Conservation (phyloP, 129 eudicot genomes). For the Deinandra increscens region DNA sequence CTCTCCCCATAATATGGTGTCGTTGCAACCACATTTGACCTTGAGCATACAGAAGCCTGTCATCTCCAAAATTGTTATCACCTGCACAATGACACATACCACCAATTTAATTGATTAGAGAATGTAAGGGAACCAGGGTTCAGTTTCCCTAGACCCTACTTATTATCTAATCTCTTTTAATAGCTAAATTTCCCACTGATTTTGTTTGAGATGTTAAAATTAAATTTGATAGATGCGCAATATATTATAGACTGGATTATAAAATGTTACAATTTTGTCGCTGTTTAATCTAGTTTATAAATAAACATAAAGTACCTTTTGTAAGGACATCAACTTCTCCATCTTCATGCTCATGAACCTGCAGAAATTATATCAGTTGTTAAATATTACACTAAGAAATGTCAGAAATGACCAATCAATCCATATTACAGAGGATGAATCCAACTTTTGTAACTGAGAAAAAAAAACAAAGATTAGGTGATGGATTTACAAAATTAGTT, state of each 20-base stretch:
- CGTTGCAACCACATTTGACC: slow-evolving; percentile 94
- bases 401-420: not conserved
- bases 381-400: not conserved
- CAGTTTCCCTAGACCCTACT: not conserved
- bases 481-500: not conserved
- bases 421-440: slow-evolving; percentile 13
- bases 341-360: slow-evolving; percentile 94
- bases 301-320: slow-evolving; percentile 53
- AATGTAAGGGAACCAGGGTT: not conserved
- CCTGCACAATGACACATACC: slow-evolving; percentile 47
- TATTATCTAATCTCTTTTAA: not conserved
- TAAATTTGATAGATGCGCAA: not conserved
- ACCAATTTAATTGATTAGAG: not conserved
- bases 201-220: not conserved
- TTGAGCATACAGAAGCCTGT: slow-evolving; percentile 88
- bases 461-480: not conserved
- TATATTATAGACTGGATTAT: not conserved
- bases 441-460: not conserved
- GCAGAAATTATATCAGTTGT: slow-evolving; percentile 5
- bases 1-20: slow-evolving; percentile 98
- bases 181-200: not conserved
- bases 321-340: slow-evolving; percentile 96
- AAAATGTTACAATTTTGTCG: not conserved
- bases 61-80: slow-evolving; percentile 92
- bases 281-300: slow-evolving; percentile 10